Evolutionary conservation across 2,329 filamentous ascomycete genomes (phyloP), one percentile per base, ranked within the genome.

Genomic region (Colletotrichum zoysiae): DNA sequence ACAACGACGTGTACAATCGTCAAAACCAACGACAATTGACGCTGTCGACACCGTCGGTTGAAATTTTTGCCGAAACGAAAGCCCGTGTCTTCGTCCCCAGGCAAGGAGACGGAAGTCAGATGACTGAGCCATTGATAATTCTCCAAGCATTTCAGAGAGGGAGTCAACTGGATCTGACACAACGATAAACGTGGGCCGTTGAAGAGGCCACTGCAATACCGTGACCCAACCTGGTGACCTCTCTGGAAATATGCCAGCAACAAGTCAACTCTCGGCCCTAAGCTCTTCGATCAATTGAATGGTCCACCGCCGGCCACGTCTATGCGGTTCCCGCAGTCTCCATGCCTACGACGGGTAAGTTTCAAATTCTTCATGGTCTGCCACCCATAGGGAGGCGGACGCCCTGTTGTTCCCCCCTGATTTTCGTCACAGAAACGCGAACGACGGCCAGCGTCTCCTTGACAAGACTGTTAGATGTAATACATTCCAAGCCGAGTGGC

Each of bases 401-500:
- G 44, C 57, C 51, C 50, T 58, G 20, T 16, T 35, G n/a, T 35
- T 38, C 55, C 65, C 55, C 42, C 42, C 42, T 14, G 16, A 6
- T 18, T 5, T 18, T 40, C 2, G 5, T n/a, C 16, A 30, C 44
- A 48, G 51, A 53, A 58, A n/a, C 30, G 46, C 26, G 16, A 44
- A 40, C 42, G 5, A 57, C 23, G 53, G 18, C 44, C 57, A 35
- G 20, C 30, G 38, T 26, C 38, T 44, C 46, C 35, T 16, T 16
- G 48, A 30, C 68, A 51, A 67, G 50, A 44, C 23, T 18, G 35
- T 26, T 30, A 20, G 44, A 20, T 53, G 65, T 68, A 51, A 68
- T 65, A 71, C 65, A 35, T 55, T 35, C 18, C 26, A 42, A 33
- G 51, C 68, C 65, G 53, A 71, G 57, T 68, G 58, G 65, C 51